Evolutionary conservation across 2,329 filamentous ascomycete genomes (phyloP), one percentile per base, ranked within the genome.

Genomic region (Cryoendolithus antarcticus): DNA sequence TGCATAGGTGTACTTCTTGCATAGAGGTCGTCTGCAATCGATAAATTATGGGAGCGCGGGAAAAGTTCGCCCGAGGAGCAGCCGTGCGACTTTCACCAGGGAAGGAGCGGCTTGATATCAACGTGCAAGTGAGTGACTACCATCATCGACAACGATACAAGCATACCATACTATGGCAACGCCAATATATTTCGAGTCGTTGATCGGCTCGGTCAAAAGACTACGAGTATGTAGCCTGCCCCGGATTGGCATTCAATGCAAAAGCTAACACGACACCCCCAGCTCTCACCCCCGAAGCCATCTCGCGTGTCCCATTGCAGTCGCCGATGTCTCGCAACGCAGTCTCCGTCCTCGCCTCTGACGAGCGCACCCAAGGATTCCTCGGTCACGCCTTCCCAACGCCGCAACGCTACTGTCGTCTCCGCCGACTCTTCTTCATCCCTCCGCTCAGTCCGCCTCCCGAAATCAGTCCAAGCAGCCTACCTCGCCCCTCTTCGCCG

Each of bases 401-500:
- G 29, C 29, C 33, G 29, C 35, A 32, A 19, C 29, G 6, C 13
- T 11, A 10, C 21, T 9, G 24, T 35, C 35, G 30, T 30, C 31
- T 30, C 32, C 21, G 9, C 9, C 13, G 3, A 29, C 21, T 27
- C 13, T 38, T 35, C 11, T 42, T 29, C 9, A 31, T 34, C 27
- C 31, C 44, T 50, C 39, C 41, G 48, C 12, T 43, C 49, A 6
- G 51, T 66, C 40, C 80, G 84, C 47, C 67, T 83, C 30, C 88
- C 88, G 30, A 76, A 85, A 52, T 75, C 80, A 46, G 77, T 96
- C 24, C 83, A 93, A 65, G 84, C 89, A 30, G 69, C 93, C 33
- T 91, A 93, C 62, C 74, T 95, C 36, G 77, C 80, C 46, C 89
- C 91, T 10, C 71, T 96, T 37, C 84, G 82, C 52, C 80, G 83